Evolutionary conservation across 1,284 basidiomycete species (phyloP), one percentile per base, ranked within the genome.

Genomic region (Farysia itapuensis): DNA sequence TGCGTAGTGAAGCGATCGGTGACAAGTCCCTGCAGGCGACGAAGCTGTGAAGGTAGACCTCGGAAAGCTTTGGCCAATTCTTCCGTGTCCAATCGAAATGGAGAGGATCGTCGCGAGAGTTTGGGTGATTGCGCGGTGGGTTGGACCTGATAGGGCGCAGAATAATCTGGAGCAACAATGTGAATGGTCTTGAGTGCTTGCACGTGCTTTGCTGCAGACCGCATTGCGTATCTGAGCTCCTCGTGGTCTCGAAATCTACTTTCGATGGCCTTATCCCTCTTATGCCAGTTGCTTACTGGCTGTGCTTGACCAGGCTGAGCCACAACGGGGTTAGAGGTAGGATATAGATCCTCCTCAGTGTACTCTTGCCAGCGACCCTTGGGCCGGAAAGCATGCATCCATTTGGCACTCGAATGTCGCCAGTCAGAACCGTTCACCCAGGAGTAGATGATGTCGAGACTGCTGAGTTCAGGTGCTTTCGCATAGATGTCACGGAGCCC

Each of bases 381-480:
- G 4, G 43, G 32, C 14, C 43, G 42, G n/a, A 59, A 50, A 1
- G 38, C 51, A 30, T 63, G 51, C 45, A 67, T 42, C 50, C 50
- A 46, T 31, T 49, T 47, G 2, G 49, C 46, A 8, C 33, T 37
- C 8, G 39, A 30, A 15, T 67, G 59, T 19, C 54, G 52, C 57
- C 40, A 49, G 20, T 64, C 61, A 3, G 61, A 60, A 2, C 64
- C 64, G 21, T 67, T 67, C 21, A 67, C 64, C 52, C 60, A 63
- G 0, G 54, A 39, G 20, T 48, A 57, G 26, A 67, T 32, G 12
- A 58, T 15, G n/a, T 67, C 60, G 22, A 64, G n/a, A 13, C 32
- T 25, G 29, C 39, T 45, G 9, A 47, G 33, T 4, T 54, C 56
- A 15, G 35, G 29, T 24, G 21, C 43, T 11, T 34, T 29, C 14